These are phyloP conservation scores for Saturnispora sanitii DNA, from an alignment of 805 yeast species.

Conservation along the genomic window DNA sequence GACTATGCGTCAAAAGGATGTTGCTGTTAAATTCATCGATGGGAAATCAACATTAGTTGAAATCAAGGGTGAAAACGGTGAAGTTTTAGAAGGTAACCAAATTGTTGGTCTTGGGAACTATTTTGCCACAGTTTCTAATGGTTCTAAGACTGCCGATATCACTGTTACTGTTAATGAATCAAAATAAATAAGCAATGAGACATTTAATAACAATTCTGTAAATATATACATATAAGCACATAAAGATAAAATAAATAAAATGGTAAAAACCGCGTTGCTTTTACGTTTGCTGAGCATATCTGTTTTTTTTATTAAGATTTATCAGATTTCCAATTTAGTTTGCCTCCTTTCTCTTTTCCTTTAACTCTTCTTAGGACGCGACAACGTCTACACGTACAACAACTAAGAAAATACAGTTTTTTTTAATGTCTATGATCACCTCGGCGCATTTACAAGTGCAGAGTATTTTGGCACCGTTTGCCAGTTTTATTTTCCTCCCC, in stretches of 20 bases:
- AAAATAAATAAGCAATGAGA: not conserved
- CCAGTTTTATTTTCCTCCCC: conserved; percentile 19
- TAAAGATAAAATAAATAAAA: not conserved
- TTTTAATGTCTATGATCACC: not conserved
- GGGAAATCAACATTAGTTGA: conserved; percentile 14
- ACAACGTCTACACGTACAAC: too few species aligned
- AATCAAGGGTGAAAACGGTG: conserved; percentile 13
- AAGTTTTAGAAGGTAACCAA: conserved; percentile 8
- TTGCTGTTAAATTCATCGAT: conserved; percentile 17
- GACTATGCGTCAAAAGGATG: conserved; percentile 11
- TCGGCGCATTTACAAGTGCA: not conserved
- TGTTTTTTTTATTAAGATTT: too few species aligned
- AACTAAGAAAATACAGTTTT: too few species aligned
- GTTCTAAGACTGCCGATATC: conserved; percentile 15
- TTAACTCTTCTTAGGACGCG: too few species aligned
- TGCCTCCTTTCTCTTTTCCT: too few species aligned
- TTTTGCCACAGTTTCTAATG: conserved; percentile 15
- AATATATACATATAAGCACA: not conserved
- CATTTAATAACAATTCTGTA: not conserved
- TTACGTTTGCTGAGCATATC: not conserved
- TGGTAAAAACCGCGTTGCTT: too few species aligned
- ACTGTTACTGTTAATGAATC: conserved; percentile 17
- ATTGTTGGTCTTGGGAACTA: conserved; percentile 20
- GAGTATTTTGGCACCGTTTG: conserved; percentile 13
- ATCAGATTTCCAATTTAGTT: too few species aligned